A percentile compares a stretch with the other conserved stretches of the same genome.
These are phyloP conservation scores for Pulicaria dysenterica DNA, from an alignment of 129 eudicot genomes.

Conservation along the genomic window DNA sequence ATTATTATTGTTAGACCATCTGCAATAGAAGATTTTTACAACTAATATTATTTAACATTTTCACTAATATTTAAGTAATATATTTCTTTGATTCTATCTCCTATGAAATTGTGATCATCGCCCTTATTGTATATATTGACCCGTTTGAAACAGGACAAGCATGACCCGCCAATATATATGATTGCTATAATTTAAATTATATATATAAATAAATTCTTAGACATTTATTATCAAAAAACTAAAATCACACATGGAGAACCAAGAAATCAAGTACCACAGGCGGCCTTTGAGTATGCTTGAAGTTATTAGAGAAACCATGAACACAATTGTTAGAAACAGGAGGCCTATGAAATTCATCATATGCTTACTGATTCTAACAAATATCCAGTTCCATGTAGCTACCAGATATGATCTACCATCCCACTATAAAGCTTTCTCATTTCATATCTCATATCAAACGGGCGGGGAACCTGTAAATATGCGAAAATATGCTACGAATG, in stretches of 20 bases:
- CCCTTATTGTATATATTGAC: background rate
- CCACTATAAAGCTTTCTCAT: background rate
- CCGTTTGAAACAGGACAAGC: conserved; percentile 7
- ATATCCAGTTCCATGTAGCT: conserved; percentile 20
- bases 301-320: conserved; percentile 33
- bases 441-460: background rate
- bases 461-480: background rate
- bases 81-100: background rate
- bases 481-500: background rate
- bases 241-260: conserved; percentile 21
- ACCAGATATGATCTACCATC: background rate
- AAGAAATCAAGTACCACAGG: conserved; percentile 19
- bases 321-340: conserved; percentile 26
- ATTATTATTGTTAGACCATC: too few species aligned
- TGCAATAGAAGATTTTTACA: too few species aligned
- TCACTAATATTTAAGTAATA: too few species aligned
- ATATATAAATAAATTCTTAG: background rate
- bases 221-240: background rate
- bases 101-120: conserved; percentile 27
- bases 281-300: conserved; percentile 30
- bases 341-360: conserved; percentile 21
- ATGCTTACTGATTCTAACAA: conserved; percentile 19
- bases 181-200: too few species aligned
- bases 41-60: too few species aligned
- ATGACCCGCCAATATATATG: conserved; percentile 18